phyloP scores from a whole-genome alignment of 106 monocot genomes.

The Allium fistulosum region DNA sequence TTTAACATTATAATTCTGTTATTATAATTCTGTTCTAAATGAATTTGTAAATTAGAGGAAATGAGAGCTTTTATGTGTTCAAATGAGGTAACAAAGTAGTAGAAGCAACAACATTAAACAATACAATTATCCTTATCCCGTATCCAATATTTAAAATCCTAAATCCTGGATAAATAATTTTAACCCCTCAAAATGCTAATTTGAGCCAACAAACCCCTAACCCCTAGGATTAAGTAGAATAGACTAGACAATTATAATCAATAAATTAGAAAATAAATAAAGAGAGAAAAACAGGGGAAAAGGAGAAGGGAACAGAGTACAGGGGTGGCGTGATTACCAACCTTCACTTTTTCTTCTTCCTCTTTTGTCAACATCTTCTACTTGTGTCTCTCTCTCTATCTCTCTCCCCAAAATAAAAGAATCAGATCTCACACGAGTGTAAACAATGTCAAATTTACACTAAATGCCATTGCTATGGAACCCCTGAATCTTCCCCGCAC shows the following conservation, averaged over 20 bases:
- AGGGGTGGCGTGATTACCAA: slow-evolving; percentile 2
- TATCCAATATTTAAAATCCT: too few relatives aligned
- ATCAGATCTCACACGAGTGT: not conserved
- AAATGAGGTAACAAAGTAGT: too few relatives aligned
- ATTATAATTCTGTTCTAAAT: too few relatives aligned
- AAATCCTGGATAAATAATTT: too few relatives aligned
- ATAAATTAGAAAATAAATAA: not conserved
- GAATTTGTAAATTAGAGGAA: too few relatives aligned
- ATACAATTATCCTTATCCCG: too few relatives aligned
- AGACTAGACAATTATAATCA: not conserved
- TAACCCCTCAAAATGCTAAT: too few relatives aligned
- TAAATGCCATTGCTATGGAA: not conserved
- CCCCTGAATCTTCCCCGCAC: not conserved
- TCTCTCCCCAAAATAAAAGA: not conserved
- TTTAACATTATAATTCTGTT: too few relatives aligned
- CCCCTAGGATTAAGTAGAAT: too few relatives aligned
- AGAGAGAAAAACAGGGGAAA: not conserved
- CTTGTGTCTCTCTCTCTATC: not conserved
- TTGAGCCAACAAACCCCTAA: too few relatives aligned
- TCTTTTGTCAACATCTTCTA: slow-evolving; percentile 2
- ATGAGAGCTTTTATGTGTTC: too few relatives aligned
- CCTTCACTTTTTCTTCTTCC: not conserved
- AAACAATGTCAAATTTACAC: not conserved
- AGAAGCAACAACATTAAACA: too few relatives aligned
- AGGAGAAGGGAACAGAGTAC: not conserved